phyloP scores from a whole-genome alignment of 2,329 filamentous ascomycete genomes.

The Rutstroemia sp. region DNA sequence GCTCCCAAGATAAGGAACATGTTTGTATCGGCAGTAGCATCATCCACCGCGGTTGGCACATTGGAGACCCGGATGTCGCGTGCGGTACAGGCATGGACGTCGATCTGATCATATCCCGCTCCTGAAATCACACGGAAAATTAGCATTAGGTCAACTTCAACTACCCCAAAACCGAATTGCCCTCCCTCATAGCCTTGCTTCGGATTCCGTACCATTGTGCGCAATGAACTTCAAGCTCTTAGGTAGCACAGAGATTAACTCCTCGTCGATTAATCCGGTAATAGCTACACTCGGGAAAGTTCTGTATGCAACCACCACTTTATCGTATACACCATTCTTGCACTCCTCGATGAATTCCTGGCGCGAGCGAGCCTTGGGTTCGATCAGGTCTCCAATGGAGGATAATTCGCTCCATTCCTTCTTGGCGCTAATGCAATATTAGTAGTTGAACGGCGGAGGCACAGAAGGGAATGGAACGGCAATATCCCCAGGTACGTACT shows the following conservation, averaged over 20 bases:
- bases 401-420: slow-evolving; percentile 55
- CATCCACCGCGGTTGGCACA: slow-evolving; percentile 72
- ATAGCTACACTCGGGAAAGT: slow-evolving; percentile 58
- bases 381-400: slow-evolving; percentile 56
- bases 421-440: slow-evolving; percentile 45
- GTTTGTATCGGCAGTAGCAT: slow-evolving; percentile 73
- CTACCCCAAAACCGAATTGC: not conserved
- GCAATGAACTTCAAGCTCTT: slow-evolving; percentile 48
- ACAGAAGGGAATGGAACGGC: not conserved
- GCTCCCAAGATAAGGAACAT: slow-evolving; percentile 79
- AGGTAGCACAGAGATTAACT: slow-evolving; percentile 55
- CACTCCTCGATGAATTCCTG: slow-evolving; percentile 63
- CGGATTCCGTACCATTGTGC: slow-evolving; percentile 46
- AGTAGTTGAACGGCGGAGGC: not conserved
- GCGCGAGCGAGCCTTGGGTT: slow-evolving; percentile 53
- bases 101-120: slow-evolving; percentile 80
- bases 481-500: slow-evolving; percentile 39
- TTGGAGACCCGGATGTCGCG: slow-evolving; percentile 68
- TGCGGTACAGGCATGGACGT: slow-evolving; percentile 62
- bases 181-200: no score
- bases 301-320: slow-evolving; percentile 58
- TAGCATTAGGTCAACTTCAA: not conserved
- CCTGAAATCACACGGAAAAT: slow-evolving; percentile 36
- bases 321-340: slow-evolving; percentile 56
- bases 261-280: slow-evolving; percentile 64